Evolutionary conservation across 352 stramenopile species (phyloP).

Genomic region (Phytophthora pini): DNA sequence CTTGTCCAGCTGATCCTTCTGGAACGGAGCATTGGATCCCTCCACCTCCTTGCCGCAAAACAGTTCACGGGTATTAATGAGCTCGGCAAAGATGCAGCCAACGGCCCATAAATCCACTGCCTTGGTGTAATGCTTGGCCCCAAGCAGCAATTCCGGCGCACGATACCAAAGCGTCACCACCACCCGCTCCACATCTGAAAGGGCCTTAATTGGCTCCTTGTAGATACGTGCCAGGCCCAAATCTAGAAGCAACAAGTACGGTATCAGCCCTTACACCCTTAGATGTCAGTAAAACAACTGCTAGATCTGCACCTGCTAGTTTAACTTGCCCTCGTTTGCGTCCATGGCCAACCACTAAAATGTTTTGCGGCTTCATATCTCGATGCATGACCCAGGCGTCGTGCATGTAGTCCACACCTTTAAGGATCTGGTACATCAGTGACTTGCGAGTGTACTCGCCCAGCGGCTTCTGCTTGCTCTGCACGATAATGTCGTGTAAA

Average conservation of each 20-base stretch:
- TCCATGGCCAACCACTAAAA: conserved; percentile 90
- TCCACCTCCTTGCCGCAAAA: conserved; percentile 91
- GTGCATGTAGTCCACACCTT: conserved; percentile 94
- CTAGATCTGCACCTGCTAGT: conserved; percentile 45
- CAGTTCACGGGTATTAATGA: conserved; percentile 87
- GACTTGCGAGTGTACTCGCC: conserved; percentile 93
- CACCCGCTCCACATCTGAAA: conserved; percentile 89
- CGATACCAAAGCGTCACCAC: conserved; percentile 98
- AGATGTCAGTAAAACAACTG: conserved; percentile 1
- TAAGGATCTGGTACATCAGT: conserved; percentile 93
- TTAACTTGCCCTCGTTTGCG: conserved; percentile 88
- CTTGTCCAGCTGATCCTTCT: conserved; percentile 91
- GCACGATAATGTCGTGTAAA: conserved; percentile 89
- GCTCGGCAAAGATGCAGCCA: conserved; percentile 96
- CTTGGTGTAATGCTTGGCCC: conserved; percentile 93
- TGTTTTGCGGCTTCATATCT: conserved; percentile 95
- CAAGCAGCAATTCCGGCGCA: conserved; percentile 94
- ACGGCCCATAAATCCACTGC: conserved; percentile 97
- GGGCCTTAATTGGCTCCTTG: conserved; percentile 88
- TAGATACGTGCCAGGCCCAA: conserved; percentile 90
- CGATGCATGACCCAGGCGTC: conserved; percentile 94
- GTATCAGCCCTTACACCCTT: no score
- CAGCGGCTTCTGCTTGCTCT: conserved; percentile 89
- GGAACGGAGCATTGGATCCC: conserved; percentile 87
- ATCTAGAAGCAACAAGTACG: conserved; percentile 43